Evolutionary conservation across 306 rosid species (phyloP).

Genomic region (Hippophae tibetana): DNA sequence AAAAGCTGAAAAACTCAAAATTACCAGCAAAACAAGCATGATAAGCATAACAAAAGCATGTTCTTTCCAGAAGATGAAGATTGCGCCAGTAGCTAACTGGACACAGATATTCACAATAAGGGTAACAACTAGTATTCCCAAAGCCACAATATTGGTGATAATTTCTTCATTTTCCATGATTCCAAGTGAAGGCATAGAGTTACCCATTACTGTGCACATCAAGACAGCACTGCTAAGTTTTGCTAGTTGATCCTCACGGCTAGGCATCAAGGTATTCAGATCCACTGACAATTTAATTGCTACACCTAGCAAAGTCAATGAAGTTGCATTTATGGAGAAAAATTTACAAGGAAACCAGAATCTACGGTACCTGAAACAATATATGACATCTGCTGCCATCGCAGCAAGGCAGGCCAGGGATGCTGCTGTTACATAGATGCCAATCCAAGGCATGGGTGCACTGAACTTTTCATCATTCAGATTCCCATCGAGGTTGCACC

Average conservation of each 20-base stretch:
- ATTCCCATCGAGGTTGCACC: constrained; percentile 42
- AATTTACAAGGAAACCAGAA: constrained; percentile 73
- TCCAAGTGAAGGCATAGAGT: constrained; percentile 83
- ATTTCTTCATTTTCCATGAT: constrained; percentile 52
- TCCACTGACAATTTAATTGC: constrained; percentile 62
- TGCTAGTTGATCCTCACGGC: constrained; percentile 62
- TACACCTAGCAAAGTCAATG: constrained; percentile 60
- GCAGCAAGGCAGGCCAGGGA: constrained; percentile 48
- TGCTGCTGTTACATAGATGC: constrained; percentile 72
- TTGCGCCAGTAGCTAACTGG: constrained; percentile 74
- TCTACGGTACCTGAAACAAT: constrained; percentile 42
- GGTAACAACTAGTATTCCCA: constrained; percentile 67
- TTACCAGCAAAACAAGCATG: constrained; percentile 59
- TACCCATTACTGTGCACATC: constrained; percentile 60
- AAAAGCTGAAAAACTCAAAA: constrained; percentile 44
- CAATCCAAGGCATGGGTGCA: constrained; percentile 89
- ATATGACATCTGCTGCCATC: constrained; percentile 48
- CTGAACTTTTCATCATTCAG: constrained; percentile 58
- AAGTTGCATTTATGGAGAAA: constrained; percentile 67
- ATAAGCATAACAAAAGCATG: constrained; percentile 43
- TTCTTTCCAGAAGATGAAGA: constrained; percentile 61
- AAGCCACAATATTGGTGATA: constrained; percentile 54
- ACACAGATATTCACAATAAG: constrained; percentile 62
- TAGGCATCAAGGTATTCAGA: constrained; percentile 76
- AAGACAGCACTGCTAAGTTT: constrained; percentile 69